Conservation (phyloP, 164 flowering plant species). For the Vitis rotundifolia region DNA sequence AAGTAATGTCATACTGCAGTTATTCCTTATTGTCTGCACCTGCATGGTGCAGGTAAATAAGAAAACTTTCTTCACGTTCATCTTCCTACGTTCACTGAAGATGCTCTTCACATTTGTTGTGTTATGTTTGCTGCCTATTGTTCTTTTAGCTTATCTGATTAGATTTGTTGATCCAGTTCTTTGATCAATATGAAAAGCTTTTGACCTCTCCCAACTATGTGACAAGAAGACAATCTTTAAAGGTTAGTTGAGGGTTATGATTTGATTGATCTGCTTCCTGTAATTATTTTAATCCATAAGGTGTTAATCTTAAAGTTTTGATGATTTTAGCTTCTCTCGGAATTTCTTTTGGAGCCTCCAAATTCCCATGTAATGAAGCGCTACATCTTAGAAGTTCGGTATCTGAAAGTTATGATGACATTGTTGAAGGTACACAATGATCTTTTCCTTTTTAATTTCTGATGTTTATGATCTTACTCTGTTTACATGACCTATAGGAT, state of each 20-base stretch:
- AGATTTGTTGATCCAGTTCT: slow-evolving; percentile 63
- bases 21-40: background rate
- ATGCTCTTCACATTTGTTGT: no score
- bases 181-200: slow-evolving; percentile 75
- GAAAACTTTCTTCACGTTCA: background rate
- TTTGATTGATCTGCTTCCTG: slow-evolving; percentile 5
- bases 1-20: background rate
- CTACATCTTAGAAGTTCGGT: slow-evolving; percentile 77
- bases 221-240: slow-evolving; percentile 93
- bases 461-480: background rate
- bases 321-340: slow-evolving; percentile 84
- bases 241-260: slow-evolving; percentile 51
- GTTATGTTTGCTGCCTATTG: background rate
- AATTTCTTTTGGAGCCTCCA: slow-evolving; percentile 90
- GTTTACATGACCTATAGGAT: background rate
- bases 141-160: slow-evolving; percentile 17
- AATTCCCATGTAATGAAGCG: slow-evolving; percentile 91
- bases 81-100: background rate
- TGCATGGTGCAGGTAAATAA: slow-evolving; percentile 7
- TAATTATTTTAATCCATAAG: slow-evolving; percentile 1
- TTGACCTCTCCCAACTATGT: slow-evolving; percentile 89
- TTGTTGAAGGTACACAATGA: slow-evolving; percentile 55
- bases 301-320: slow-evolving; percentile 9
- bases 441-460: background rate
- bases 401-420: slow-evolving; percentile 88